Percentiles rank a stretch among this genome's conserved stretches.
Conservation (phyloP, 2,329 filamentous ascomycete genomes). For the Onygenales sp. region DNA sequence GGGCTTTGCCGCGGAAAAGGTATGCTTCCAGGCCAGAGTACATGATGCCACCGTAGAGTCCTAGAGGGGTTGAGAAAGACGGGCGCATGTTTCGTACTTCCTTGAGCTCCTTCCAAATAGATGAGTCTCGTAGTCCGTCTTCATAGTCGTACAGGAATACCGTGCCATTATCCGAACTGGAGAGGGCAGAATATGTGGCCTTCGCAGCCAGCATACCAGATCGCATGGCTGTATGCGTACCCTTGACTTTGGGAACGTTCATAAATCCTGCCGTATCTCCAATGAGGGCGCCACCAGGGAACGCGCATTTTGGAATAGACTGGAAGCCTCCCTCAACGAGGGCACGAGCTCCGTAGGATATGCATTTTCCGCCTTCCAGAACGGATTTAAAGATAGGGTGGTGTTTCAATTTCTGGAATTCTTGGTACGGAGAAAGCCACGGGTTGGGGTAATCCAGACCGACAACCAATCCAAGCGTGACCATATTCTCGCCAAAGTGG, state of each 20-base stretch:
- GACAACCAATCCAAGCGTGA: constrained; percentile 82
- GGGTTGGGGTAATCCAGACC: constrained; percentile 94
- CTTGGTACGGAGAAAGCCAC: constrained; percentile 87
- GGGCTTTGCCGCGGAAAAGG: constrained; percentile 70
- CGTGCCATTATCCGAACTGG: constrained; percentile 48
- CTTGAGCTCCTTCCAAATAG: constrained; percentile 88
- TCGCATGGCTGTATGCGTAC: constrained; percentile 95
- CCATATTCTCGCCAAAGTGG: constrained; percentile 95
- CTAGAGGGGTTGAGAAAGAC: constrained; percentile 80
- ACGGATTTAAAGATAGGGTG: constrained; percentile 82
- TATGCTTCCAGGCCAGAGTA: constrained; percentile 93
- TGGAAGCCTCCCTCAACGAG: constrained; percentile 94
- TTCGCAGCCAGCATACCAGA: constrained; percentile 95
- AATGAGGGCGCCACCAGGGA: constrained; percentile 89
- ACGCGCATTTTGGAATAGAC: constrained; percentile 92
- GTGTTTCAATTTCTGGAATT: constrained; percentile 98
- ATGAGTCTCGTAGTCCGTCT: constrained; percentile 71
- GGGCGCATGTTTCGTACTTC: constrained; percentile 97
- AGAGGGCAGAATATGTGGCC: constrained; percentile 71
- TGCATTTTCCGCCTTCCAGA: constrained; percentile 93
- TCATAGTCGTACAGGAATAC: constrained; percentile 95
- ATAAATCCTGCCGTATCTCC: constrained; percentile 94
- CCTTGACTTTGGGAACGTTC: constrained; percentile 98
- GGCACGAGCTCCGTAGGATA: constrained; percentile 88
- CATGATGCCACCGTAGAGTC: constrained; percentile 77